Conservation (phyloP, 2,329 filamentous ascomycete species). For the Rachicladosporium sp. region DNA sequence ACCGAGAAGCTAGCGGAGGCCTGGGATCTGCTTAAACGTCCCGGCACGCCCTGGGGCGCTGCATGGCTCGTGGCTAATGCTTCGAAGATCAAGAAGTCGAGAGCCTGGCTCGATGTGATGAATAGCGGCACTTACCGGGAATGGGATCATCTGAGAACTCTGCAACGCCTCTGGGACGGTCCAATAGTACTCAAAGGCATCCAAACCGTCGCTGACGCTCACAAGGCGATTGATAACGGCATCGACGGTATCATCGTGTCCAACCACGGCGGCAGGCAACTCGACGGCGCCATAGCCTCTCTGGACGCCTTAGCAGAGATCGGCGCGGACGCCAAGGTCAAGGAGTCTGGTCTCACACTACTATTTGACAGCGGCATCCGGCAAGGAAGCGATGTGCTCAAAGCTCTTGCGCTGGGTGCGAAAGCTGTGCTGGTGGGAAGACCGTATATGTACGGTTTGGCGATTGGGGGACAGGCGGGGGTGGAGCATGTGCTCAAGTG, state of each 20-base stretch:
- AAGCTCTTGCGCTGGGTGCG: slow-evolving; percentile 43
- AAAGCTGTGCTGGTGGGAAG: slow-evolving; percentile 46
- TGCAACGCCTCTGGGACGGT: slow-evolving; percentile 52
- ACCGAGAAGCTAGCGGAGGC: slow-evolving; percentile 25
- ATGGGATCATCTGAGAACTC: slow-evolving; percentile 49
- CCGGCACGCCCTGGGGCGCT: slow-evolving; percentile 22
- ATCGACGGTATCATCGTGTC: slow-evolving; percentile 56
- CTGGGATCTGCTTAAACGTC: slow-evolving; percentile 25
- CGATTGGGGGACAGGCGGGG: slow-evolving; percentile 44
- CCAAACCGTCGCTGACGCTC: slow-evolving; percentile 54
- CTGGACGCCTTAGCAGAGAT: slow-evolving; percentile 51
- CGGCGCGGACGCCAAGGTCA: slow-evolving; percentile 45
- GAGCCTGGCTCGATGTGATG: slow-evolving; percentile 24
- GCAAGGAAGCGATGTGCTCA: slow-evolving; percentile 39
- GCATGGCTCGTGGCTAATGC: slow-evolving; percentile 24
- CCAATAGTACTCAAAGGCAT: slow-evolving; percentile 55
- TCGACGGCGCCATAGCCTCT: slow-evolving; percentile 48
- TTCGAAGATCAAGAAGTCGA: slow-evolving; percentile 23
- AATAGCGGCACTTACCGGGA: slow-evolving; percentile 22
- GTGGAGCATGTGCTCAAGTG: slow-evolving; percentile 29
- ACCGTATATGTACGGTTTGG: slow-evolving; percentile 47
- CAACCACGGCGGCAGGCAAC: slow-evolving; percentile 59
- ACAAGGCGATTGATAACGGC: slow-evolving; percentile 45
- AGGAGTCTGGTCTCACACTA: slow-evolving; percentile 23
- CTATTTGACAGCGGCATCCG: slow-evolving; percentile 42